Conservation (phyloP, 2,329 filamentous ascomycete genomes). For the Cordyceps fumosorosea region DNA sequence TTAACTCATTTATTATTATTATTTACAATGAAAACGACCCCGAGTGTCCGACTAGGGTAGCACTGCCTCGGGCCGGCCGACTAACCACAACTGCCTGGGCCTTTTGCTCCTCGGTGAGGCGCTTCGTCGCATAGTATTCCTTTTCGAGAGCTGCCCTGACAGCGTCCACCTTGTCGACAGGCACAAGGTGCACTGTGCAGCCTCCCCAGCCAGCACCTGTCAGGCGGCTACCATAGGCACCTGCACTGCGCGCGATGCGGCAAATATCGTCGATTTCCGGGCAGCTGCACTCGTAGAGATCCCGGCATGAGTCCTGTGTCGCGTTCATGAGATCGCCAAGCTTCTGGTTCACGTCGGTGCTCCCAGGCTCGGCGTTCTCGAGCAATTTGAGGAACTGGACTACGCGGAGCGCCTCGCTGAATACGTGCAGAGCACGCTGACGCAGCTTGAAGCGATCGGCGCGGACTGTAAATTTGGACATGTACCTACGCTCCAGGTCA, state of each 20-base stretch:
- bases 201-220: slow-evolving; percentile 97
- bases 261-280: slow-evolving; percentile 90
- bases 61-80: slow-evolving; percentile 71
- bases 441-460: slow-evolving; percentile 82
- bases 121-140: slow-evolving; percentile 72
- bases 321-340: slow-evolving; percentile 83
- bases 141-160: slow-evolving; percentile 72
- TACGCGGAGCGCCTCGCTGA: slow-evolving; percentile 80
- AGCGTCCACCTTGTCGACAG: slow-evolving; percentile 69
- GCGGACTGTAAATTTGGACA: slow-evolving; percentile 82
- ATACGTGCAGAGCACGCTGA: slow-evolving; percentile 85
- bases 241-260: slow-evolving; percentile 66
- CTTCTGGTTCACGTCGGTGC: slow-evolving; percentile 53
- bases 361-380: slow-evolving; percentile 38
- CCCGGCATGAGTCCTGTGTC: slow-evolving; percentile 81
- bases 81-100: slow-evolving; percentile 80
- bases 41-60: slow-evolving; percentile 17
- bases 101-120: slow-evolving; percentile 62
- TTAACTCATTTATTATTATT: not conserved
- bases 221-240: slow-evolving; percentile 76
- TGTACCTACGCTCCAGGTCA: slow-evolving; percentile 65
- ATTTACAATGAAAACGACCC: slow-evolving; percentile 27
- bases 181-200: slow-evolving; percentile 88
- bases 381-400: slow-evolving; percentile 75
- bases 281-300: slow-evolving; percentile 86